phyloP scores from a whole-genome alignment of 2,329 filamentous ascomycete species.

The Cytospora chrysosperma region DNA sequence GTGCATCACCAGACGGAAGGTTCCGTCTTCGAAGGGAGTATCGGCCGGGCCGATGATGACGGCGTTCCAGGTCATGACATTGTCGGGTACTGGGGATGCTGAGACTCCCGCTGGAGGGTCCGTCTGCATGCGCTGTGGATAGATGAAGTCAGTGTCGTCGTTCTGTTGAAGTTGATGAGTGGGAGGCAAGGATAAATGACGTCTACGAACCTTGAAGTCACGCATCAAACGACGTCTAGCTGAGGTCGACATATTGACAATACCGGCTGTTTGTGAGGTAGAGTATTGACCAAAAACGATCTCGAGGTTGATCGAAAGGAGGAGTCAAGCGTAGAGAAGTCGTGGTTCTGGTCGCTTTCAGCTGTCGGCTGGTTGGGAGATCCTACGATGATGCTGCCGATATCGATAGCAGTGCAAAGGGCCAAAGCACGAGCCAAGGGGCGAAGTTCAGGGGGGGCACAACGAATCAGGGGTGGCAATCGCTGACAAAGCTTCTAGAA shows the following conservation, averaged over 20 bases:
- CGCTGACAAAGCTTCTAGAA: not conserved
- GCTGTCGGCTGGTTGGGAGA: not conserved
- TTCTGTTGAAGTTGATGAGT: conserved; percentile 12
- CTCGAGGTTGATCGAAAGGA: not conserved
- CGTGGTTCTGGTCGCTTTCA: not conserved
- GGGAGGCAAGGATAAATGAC: conserved; percentile 6
- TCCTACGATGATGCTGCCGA: conserved; percentile 13
- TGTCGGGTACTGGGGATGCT: conserved; percentile 91
- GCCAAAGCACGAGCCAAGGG: not conserved
- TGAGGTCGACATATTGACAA: conserved; percentile 70
- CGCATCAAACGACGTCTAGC: conserved; percentile 96
- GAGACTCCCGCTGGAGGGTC: conserved; percentile 96
- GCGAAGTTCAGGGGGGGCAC: not conserved
- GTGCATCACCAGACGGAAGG: conserved; percentile 96
- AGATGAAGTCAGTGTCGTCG: conserved; percentile 25
- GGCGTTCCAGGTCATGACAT: conserved; percentile 98
- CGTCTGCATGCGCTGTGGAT: conserved; percentile 88
- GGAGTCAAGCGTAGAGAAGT: not conserved
- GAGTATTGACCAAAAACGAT: not conserved
- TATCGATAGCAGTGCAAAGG: conserved; percentile 3
- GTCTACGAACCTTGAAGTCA: conserved; percentile 81
- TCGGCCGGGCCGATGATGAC: conserved; percentile 97
- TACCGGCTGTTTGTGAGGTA: not conserved
- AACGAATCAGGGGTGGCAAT: not conserved
- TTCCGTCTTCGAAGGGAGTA: conserved; percentile 97